Evolutionary conservation across 1,284 basidiomycete genomes (phyloP), one percentile per base, ranked within the genome.

Genomic region (Boletus sp.): DNA sequence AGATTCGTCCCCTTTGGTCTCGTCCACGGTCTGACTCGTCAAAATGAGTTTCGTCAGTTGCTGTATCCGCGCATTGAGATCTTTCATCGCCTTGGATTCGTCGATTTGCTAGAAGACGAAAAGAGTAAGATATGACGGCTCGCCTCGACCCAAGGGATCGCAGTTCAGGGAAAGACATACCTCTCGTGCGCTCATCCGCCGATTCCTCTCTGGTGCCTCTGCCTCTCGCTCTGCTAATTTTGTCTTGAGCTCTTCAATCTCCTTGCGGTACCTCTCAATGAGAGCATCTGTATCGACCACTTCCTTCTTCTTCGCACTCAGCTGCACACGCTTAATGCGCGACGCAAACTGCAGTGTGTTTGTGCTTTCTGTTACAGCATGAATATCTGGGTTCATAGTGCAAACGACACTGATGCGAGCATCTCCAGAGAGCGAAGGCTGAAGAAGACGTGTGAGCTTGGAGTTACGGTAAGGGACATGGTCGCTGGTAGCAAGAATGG

Each of bases 401-500:
- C 95, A 98, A 58, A 98, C 91, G 31, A 99, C 96, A 39, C 93
- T 95, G 52, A 99, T 96, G 20, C 94, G 86, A 18, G 97, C 96
- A 69, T 98, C 94, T 1, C 96, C 97, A 0, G 92, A 91, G 0
- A 99, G 80, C 2, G 94, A 97, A 3, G 96, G 96, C 72, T 98
- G 96, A 7, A 99, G 83, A 74, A 99, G 88, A 36, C 96, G 87
- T 4, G 96, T 99, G 7, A 91, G 78, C 74, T 98, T 98, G 49
- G 93, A 96, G 73, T 98, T 97, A 47, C 96, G 89, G 76, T 92
- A 99, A 4, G 96, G 96, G 15, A 98, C 88, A 69, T 97, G 93
- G 65, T 93, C 91, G 51, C 88, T 89, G 63, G 41, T 56, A 35
- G 22, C 7, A 48, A 16, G 31, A 51, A 50, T 18, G 11, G 20